phyloP scores from a whole-genome alignment of 2,329 filamentous ascomycete genomes.

The Pseudocercospora musae region DNA sequence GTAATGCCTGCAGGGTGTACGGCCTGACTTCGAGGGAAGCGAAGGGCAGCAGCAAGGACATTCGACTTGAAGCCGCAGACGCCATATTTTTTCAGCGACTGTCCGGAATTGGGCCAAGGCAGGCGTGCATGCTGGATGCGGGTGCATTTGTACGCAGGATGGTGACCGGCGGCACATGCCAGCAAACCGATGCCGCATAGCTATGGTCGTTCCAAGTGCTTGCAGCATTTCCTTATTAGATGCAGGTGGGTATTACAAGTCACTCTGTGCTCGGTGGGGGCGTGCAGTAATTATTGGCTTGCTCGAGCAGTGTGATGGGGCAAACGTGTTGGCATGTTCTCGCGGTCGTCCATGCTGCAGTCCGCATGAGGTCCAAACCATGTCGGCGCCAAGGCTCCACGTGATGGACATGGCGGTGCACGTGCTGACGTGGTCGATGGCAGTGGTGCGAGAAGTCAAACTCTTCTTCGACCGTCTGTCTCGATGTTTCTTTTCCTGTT shows the following conservation, averaged over 20 bases:
- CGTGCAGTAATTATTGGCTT: not conserved
- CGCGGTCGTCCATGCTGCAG: not conserved
- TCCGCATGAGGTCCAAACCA: not conserved
- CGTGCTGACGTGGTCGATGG: not conserved
- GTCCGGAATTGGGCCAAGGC: not conserved
- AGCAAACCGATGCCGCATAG: not conserved
- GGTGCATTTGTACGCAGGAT: not conserved
- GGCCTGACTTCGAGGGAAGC: not conserved
- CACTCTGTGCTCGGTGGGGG: not conserved
- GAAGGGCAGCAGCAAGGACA: not conserved
- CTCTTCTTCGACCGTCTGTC: not conserved
- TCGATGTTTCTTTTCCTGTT: not conserved
- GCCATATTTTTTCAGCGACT: not conserved
- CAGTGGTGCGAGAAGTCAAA: not conserved
- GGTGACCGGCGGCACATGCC: not conserved
- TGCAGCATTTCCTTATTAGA: not conserved
- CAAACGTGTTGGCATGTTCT: not conserved
- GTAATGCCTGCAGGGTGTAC: slow-evolving; percentile 69
- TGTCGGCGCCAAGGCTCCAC: not conserved
- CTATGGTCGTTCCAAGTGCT: not conserved
- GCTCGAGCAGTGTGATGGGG: not conserved
- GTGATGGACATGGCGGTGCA: not conserved
- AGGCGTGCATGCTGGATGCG: not conserved
- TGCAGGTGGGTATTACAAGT: not conserved
- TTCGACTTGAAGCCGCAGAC: not conserved